Evolutionary conservation across 1,284 basidiomycete genomes (phyloP), one percentile per base, ranked within the genome.

Genomic region (Cutaneotrichosporon mucoides): DNA sequence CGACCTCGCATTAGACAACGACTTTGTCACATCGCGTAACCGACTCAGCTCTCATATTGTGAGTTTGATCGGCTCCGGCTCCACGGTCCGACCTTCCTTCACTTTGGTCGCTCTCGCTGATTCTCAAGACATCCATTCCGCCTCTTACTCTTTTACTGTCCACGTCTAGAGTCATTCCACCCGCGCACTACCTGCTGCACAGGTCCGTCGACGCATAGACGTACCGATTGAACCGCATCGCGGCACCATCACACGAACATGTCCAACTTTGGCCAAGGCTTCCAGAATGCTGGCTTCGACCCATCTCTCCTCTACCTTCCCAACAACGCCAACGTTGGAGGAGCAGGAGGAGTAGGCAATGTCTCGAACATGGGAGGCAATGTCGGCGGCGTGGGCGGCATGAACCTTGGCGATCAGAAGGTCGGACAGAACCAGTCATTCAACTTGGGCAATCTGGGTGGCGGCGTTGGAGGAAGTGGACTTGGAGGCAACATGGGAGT

Each of bases 191-290:
- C 46, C n/a, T 33, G 33, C 33, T 34, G 11, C 46, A 36, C 6
- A 9, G 10, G 11, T 45, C 16, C 6, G 3, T 47, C 46, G 46
- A 35, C 46, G 33, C 13, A 7, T 6, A 34, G 35, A 12, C 44
- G 8, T 24, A 45, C 9, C 44, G 44, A 45, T 34, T 33, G 34
- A 16, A 33, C 41, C 11, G 6, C 51, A 8, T 45, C 53, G 53
- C 43, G 15, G 15, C 16, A 37, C 24, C 37, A 43, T 54, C 64
- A n/a, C 41, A 53, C 53, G 48, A 59, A 47, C 53, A 63, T 66
- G 61, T 62, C 64, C 54, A 64, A 64, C 59, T 64, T 64, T 55
- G 59, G 59, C 40, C 62, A 64, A 49, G 62, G 59, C 43, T 64
- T 64, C 51, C 56, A 61, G 56, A 61, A 61, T 49, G 42, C 55